Evolutionary conservation across 2,329 filamentous ascomycete genomes (phyloP), one percentile per base, ranked within the genome.

Genomic region (Nigrospora osmanthi): DNA sequence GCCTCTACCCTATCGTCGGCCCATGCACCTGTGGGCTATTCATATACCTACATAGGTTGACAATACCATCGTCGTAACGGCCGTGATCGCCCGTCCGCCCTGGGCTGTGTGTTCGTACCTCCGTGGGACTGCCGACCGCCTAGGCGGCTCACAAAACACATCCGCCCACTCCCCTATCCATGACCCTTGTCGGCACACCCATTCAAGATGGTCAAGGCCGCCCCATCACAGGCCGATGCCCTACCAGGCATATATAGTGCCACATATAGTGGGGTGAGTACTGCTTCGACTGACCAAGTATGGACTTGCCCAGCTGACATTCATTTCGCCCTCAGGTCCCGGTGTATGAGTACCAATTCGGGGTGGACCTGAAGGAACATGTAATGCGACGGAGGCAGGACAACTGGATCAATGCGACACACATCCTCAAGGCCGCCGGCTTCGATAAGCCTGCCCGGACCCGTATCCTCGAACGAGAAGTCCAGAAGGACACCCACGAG

Each of bases 351-450:
- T 93, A 81, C 67, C 89, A 94, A 63, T 84, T 95, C 56, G 88
- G 84, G 33, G 75, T 73, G 53, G 89, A 94, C 61, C 61, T 82
- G 31, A 83, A 85, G 61, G 79, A 85, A 58, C 89, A 96, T 87
- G 87, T 97, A 53, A 98, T 98, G 93, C 85, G 93, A 64, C 81
- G 93, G 42, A 83, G 91, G 48, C 79, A 82, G 43, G 93, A 98
- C 65, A 83, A 97, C 67, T 98, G 91, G 89, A 93, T 98, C 70
- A 98, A 98, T 73, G 93, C 93, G n/a, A 98, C 93, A 44, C 93
- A 98, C 62, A 97, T 98, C 48, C 72, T 98, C 40, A 98, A 98
- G 62, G 89, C 94, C 35, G 93, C 93, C 50, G 91, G 91, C 45
- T 95, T 95, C 60, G 93, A 98, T 67, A 98, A 98, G 67, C 93